Evolutionary conservation across 495 filamentous ascomycete species (phyloP).

Genomic region (Amphirosellinia nigrospora): DNA sequence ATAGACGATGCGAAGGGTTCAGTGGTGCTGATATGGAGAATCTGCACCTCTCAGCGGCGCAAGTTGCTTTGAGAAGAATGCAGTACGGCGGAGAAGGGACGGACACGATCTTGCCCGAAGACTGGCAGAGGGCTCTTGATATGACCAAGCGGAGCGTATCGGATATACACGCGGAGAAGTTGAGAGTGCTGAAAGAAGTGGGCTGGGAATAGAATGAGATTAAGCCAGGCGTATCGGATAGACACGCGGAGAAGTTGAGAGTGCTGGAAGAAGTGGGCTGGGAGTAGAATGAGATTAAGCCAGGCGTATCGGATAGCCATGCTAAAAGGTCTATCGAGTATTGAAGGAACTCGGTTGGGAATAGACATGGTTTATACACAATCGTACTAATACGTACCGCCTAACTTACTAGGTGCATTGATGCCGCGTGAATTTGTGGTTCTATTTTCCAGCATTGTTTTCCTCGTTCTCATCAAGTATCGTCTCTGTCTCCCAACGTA

Average conservation of each 20-base stretch:
- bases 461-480: not conserved
- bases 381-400: not conserved
- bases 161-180: slow-evolving; percentile 65
- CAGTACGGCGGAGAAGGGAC: slow-evolving; percentile 50
- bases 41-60: slow-evolving; percentile 76
- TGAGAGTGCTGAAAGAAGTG: slow-evolving; percentile 62
- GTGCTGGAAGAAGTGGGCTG: slow-evolving; percentile 53
- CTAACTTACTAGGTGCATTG: not conserved
- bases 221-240: slow-evolving; percentile 79
- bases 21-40: slow-evolving; percentile 89
- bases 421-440: not conserved
- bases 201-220: slow-evolving; percentile 60
- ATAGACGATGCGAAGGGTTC: slow-evolving; percentile 75
- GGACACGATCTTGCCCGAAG: slow-evolving; percentile 61
- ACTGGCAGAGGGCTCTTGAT: slow-evolving; percentile 76
- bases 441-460: not conserved
- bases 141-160: slow-evolving; percentile 83
- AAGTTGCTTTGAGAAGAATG: slow-evolving; percentile 65
- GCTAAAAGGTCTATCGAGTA: slow-evolving; percentile 70
- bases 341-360: slow-evolving; percentile 53
- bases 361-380: not conserved
- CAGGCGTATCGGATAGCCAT: slow-evolving; percentile 74
- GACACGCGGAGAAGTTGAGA: slow-evolving; percentile 67
- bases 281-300: slow-evolving; percentile 68
- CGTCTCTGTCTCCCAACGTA: not conserved